phyloP scores from a whole-genome alignment of 2,329 filamentous ascomycete genomes.

The Talaromyces amestolkiae region DNA sequence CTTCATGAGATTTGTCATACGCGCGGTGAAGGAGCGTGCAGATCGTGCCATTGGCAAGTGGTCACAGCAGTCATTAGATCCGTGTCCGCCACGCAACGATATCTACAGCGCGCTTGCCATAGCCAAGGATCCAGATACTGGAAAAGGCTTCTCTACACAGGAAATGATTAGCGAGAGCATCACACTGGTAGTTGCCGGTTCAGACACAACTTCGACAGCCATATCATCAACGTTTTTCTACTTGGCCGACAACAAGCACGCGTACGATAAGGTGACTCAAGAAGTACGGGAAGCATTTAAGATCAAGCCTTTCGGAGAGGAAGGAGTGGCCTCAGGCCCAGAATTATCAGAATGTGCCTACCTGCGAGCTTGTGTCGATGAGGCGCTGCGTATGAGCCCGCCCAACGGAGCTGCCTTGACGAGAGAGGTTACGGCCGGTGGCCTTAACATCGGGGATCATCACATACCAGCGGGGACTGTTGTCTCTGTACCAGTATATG shows the following conservation, averaged over 20 bases:
- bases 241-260: neutral
- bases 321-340: neutral
- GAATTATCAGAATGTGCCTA: neutral
- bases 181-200: neutral
- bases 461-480: conserved; percentile 15
- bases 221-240: neutral
- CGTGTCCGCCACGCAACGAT: neutral
- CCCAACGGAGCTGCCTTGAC: neutral
- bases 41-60: neutral
- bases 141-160: neutral
- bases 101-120: neutral
- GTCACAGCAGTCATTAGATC: neutral
- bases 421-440: neutral
- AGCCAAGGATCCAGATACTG: conserved; percentile 5
- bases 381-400: neutral
- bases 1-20: neutral
- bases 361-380: conserved; percentile 3
- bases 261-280: neutral
- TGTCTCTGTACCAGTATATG: neutral
- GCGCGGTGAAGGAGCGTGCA: neutral
- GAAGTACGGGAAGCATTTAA: neutral
- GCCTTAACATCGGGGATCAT: neutral
- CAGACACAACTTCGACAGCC: conserved; percentile 3
- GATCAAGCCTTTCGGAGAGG: neutral
- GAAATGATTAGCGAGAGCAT: neutral